Percentiles rank a stretch among this genome's conserved stretches.
Evolutionary conservation across 495 filamentous ascomycete genomes (phyloP).

Genomic region (Cercophora scortea): DNA sequence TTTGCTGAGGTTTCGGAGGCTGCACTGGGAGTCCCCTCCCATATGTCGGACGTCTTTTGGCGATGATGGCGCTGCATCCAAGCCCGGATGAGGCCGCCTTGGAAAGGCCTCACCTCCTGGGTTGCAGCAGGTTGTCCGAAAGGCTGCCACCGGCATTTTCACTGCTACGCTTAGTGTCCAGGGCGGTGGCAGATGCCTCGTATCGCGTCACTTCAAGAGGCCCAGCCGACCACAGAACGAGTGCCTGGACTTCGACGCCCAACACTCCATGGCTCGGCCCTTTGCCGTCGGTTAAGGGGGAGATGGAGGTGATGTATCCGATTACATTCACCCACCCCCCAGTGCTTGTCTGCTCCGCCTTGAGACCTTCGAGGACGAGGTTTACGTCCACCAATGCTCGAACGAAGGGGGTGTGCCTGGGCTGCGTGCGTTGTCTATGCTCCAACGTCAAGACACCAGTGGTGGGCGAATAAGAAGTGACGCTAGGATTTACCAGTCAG

Average conservation of each 20-base stretch:
- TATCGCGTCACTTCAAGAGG: constrained; percentile 57
- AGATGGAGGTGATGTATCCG: constrained; percentile 57
- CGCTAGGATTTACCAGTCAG: constrained; percentile 41
- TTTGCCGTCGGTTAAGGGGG: constrained; percentile 9
- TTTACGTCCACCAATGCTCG: constrained; percentile 60
- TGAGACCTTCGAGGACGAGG: constrained; percentile 57
- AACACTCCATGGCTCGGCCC: not conserved
- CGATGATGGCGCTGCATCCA: no score
- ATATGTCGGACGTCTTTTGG: no score
- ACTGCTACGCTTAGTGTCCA: constrained; percentile 1
- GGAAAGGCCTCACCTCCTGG: no score
- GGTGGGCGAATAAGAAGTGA: constrained; percentile 55
- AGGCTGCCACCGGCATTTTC: not conserved
- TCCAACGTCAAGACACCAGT: constrained; percentile 56
- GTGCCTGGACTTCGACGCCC: constrained; percentile 48
- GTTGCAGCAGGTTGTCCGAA: not conserved
- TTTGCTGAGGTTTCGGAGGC: not conserved
- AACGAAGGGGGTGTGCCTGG: constrained; percentile 26
- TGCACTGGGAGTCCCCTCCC: not conserved
- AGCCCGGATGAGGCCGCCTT: no score
- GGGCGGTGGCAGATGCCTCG: constrained; percentile 34
- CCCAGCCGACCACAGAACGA: constrained; percentile 60
- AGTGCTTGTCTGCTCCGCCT: constrained; percentile 54
- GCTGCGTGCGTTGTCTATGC: constrained; percentile 45
- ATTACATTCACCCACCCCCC: constrained; percentile 92